These are phyloP conservation scores for Botrytis paeoniae DNA, from an alignment of 2,329 filamentous ascomycete species.

Conservation along the genomic window DNA sequence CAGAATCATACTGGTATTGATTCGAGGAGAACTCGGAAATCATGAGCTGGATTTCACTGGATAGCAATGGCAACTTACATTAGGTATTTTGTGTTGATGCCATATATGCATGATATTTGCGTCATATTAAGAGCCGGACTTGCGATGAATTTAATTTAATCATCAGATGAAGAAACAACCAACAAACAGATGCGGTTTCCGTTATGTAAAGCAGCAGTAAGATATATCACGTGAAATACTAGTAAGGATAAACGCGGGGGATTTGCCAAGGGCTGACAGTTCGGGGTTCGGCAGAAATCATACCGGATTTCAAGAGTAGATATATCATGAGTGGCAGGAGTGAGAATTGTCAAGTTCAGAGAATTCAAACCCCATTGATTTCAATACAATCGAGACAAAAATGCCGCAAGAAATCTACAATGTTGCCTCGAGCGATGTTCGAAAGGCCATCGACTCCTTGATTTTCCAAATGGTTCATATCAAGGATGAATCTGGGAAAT, in stretches of 20 bases:
- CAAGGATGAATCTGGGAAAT: slow-evolving; percentile 70
- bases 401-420: slow-evolving; percentile 37
- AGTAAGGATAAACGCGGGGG: slow-evolving; percentile 14
- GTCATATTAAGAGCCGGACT: not conserved
- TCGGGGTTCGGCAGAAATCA: slow-evolving; percentile 8
- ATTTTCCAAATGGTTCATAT: slow-evolving; percentile 76
- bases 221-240: not conserved
- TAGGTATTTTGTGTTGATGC: not conserved
- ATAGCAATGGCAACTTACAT: not conserved
- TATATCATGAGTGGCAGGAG: not conserved
- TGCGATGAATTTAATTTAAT: not conserved
- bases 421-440: slow-evolving; percentile 47
- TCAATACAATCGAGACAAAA: not conserved
- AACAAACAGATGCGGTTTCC: not conserved
- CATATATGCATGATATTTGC: not conserved
- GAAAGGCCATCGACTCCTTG: slow-evolving; percentile 57
- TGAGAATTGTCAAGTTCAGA: not conserved
- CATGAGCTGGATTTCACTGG: not conserved
- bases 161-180: not conserved
- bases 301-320: not conserved
- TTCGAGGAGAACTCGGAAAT: not conserved
- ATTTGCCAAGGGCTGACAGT: not conserved
- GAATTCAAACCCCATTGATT: not conserved
- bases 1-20: not conserved
- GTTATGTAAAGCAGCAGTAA: not conserved